Base-by-base conservation (phyloP, 495 filamentous ascomycete genomes). In the Xylaria intraflava region DNA sequence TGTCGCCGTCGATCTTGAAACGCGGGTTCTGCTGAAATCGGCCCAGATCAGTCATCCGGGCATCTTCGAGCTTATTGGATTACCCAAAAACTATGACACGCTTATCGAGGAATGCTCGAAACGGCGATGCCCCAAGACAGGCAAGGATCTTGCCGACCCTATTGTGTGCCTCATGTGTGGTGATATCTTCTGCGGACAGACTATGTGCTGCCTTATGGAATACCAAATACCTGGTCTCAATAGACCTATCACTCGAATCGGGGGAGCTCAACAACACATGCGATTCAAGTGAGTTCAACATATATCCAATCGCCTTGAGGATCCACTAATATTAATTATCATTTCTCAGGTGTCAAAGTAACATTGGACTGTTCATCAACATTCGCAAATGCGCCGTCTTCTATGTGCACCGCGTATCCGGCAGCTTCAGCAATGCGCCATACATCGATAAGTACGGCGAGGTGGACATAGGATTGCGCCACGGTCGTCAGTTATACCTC, bases 391-490 rank as follows among this genome's bases (percentile, higher is more conserved):
- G 94, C 71, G 86, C 80, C 41, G 83, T 96, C 29, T 79, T 95
- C 47, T 95, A 92, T 69, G 70, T 94, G 46, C 85, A 95, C 70
- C 80, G 84, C 58, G 69, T 73, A n/a, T 83, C 86, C 46, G 93
- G 90, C 39, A 90, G 86, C 39, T 98, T 86, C 75, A 84, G 83
- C 60, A 78, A 81, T 35, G 92, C 93, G 6, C 93, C 93, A 10
- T 98, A 96, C 69, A 84, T 96, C 44, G 94, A 97, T 72, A 85
- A 84, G 63, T 91, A 95, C 69, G 94, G 93, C 55, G 93, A 98
- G 74, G 85, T 87, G 1, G 93, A 98, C 72, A 79, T 85, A 16
- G 88, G 89, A 17, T 75, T 98, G 14, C 79, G 90, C 57, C 86
- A 86, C 27, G 80, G 78, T 44, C 84, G 92, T 35, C 93, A 95